Conservation (phyloP, 495 filamentous ascomycete genomes). For the Margaritispora aquatica region DNA sequence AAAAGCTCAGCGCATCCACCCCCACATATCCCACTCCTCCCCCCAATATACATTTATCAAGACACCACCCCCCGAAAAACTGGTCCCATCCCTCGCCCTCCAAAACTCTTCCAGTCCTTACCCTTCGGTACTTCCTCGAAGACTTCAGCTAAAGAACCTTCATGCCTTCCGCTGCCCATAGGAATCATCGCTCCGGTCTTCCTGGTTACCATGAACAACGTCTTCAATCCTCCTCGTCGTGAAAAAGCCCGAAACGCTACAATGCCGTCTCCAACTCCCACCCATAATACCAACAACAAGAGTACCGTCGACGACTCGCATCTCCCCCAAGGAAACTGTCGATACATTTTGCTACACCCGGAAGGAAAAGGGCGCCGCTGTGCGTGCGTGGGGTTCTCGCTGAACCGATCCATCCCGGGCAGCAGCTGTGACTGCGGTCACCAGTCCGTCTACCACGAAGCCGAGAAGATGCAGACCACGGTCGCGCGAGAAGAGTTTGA, state of each 20-base stretch:
- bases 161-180: constrained; percentile 21
- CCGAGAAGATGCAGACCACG: constrained; percentile 30
- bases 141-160: too few relatives aligned
- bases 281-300: too few relatives aligned
- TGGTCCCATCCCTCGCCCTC: background rate
- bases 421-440: constrained; percentile 49
- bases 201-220: constrained; percentile 14
- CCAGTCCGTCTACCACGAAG: constrained; percentile 46
- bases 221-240: constrained; percentile 24
- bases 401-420: constrained; percentile 42
- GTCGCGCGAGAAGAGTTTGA: constrained; percentile 35
- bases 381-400: constrained; percentile 48
- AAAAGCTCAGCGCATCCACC: background rate
- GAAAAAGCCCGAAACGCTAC: constrained; percentile 17
- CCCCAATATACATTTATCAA: background rate
- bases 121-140: too few relatives aligned
- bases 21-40: background rate
- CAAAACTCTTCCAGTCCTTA: constrained; percentile 1
- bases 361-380: constrained; percentile 49
- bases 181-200: constrained; percentile 20
- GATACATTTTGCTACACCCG: constrained; percentile 47
- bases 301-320: constrained; percentile 16
- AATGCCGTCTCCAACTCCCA: too few relatives aligned
- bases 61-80: background rate
- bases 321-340: constrained; percentile 47